Conservation (phyloP, 2,329 filamentous ascomycete species). For the Neurospora sp. region DNA sequence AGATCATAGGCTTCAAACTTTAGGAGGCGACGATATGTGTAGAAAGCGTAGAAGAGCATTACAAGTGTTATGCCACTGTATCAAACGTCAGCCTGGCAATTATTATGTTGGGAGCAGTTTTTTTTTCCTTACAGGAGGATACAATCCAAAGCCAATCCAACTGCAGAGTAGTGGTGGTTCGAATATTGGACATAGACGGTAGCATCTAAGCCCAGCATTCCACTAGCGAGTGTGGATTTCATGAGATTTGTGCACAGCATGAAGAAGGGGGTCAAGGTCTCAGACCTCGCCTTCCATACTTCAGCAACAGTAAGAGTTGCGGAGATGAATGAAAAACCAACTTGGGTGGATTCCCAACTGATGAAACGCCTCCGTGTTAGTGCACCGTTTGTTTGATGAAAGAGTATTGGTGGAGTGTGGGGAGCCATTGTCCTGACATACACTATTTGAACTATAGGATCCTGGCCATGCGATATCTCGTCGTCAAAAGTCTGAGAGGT, state of each 20-base stretch:
- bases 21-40: slow-evolving; percentile 37
- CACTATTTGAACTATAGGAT: slow-evolving; percentile 39
- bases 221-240: slow-evolving; percentile 36
- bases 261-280: slow-evolving; percentile 44
- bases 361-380: neutral
- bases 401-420: neutral
- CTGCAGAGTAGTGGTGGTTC: slow-evolving; percentile 37
- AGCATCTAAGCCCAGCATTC: slow-evolving; percentile 41
- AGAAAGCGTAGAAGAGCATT: slow-evolving; percentile 36
- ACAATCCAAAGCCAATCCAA: slow-evolving; percentile 39
- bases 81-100: neutral
- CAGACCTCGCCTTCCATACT: slow-evolving; percentile 35
- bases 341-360: slow-evolving; percentile 46
- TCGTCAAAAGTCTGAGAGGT: slow-evolving; percentile 35
- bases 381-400: neutral
- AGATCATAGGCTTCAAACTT: slow-evolving; percentile 41
- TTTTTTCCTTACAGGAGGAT: slow-evolving; percentile 32
- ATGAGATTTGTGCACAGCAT: slow-evolving; percentile 42
- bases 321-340: slow-evolving; percentile 37
- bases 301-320: slow-evolving; percentile 38
- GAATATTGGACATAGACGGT: slow-evolving; percentile 36
- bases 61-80: slow-evolving; percentile 30
- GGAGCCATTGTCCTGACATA: slow-evolving; percentile 24
- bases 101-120: neutral
- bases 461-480: slow-evolving; percentile 27